Base-by-base conservation (phyloP, 2,329 filamentous ascomycete genomes). In the Fusarium sororula region DNA sequence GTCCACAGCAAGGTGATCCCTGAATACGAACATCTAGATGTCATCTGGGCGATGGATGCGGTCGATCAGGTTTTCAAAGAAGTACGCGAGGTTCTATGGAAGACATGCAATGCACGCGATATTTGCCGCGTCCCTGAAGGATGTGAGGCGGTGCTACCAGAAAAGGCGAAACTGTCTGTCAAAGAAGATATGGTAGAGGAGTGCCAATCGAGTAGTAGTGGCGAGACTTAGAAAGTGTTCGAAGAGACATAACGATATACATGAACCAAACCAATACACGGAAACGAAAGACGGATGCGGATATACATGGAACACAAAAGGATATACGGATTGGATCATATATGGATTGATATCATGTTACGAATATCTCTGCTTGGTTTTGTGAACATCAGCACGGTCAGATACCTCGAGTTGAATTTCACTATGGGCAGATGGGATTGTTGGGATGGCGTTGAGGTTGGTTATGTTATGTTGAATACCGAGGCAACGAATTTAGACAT, bases 31-130 rank as follows among this genome's bases (percentile, higher is more conserved):
- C 96, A 98, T 82, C 87, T 98, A 9, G 96, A 98, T 83, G 94
- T 98, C 4, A 90, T 98, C 42, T 98, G 96, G 96, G 95, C 95
- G 0, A 94, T 98, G 87, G 95, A 98, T 79, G 90, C 91, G 0
- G 90, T 95, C 22, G 91, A 96, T 54, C 90, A 96, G 80, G 93
- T 98, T 2, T 96, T 95, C 10, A 87, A 85, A 64, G 95, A 97
- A 83, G 85, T 98, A 1, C 88, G 91, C 37, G 92, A 96, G 77
- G 92, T 97, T 20, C 82, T 98, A 18, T 98, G 95, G 95, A 91
- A 91, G 81, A 97, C 94, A 3, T 85, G 90, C 84, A 41, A 90
- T 53, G 85, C 75, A 35, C 82, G 90, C 59, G 84, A 85, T 17
- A 62, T 83, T 28, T 96, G 92, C 78, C 87, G 90, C 32, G 85